Evolutionary conservation across 169 alveolate species (phyloP), one percentile per base, ranked within the genome.

Genomic region (Theileria parva): DNA sequence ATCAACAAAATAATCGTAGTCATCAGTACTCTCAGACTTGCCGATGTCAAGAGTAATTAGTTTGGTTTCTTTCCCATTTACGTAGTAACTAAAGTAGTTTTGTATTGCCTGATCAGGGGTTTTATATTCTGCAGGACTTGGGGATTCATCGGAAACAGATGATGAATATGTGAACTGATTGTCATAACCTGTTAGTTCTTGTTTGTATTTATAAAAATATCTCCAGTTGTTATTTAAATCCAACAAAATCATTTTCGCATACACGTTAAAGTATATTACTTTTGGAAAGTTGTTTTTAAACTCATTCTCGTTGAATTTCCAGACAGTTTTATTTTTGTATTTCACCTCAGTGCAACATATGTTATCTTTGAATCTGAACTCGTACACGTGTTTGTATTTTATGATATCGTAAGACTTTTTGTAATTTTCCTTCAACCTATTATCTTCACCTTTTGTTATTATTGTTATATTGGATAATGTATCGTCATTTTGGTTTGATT

Each of bases 221-320:
- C 44, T 25, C 67, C 67, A 59, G 67, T 59, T 28, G 37, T 59
- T 59, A 59, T 59, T 59, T 59, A 59, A 59, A 59, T 59, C 67
- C 7, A 59, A 25, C 67, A 59, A 59, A 59, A 59, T 28, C 67
- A 59, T 59, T 59, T 59, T 59, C 11, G 67, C 67, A 59, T 59
- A 59, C n/a, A 15, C 0, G 37, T 59, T 59, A 28, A 59, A 25
- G 37, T 59, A 59, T 59, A 59, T 59, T 59, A 15, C 30, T 59
- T 59, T 59, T 25, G 67, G 67, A 28, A 59, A 59, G 67, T 28
- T 59, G 37, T 59, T 59, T 59, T 28, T 59, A 8, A 23, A 59
- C 11, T 59, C 67, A 59, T 23, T 28, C 11, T 59, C 67, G 37
- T 59, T 39, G 39, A 28, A 21, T 15, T 63, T 63, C 71, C 71